phyloP scores from a whole-genome alignment of 371 early-diverging fungal species.

The Nematocida displodere region DNA sequence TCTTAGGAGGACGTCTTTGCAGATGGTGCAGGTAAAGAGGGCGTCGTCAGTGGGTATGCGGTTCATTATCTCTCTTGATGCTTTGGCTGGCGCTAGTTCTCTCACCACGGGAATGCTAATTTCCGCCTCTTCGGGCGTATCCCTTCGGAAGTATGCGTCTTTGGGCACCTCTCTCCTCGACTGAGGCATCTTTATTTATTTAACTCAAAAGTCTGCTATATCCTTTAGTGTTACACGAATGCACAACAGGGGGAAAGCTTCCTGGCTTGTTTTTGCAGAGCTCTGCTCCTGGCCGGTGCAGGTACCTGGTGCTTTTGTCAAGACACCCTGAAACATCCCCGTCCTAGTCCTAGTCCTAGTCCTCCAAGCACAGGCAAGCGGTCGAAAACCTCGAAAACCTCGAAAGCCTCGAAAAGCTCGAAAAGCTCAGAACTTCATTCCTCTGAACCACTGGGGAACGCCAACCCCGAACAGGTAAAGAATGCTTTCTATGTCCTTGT shows the following conservation, averaged over 20 bases:
- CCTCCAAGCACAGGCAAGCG: too few species aligned
- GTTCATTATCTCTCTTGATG: not conserved
- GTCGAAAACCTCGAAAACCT: too few species aligned
- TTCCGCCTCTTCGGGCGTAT: not conserved
- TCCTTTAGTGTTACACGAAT: too few species aligned
- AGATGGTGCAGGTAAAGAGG: slow-evolving; percentile 16
- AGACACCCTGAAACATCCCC: too few species aligned
- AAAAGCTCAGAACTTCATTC: not conserved
- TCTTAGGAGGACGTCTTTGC: slow-evolving; percentile 40
- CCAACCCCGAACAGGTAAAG: slow-evolving; percentile 21
- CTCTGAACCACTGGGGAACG: not conserved
- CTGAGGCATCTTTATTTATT: too few species aligned
- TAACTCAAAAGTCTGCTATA: too few species aligned
- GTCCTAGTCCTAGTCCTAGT: too few species aligned
- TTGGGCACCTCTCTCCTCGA: not conserved
- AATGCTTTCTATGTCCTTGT: not conserved
- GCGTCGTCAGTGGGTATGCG: slow-evolving; percentile 4
- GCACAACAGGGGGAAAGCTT: too few species aligned
- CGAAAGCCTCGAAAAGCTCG: too few species aligned
- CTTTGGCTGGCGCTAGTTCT: not conserved
- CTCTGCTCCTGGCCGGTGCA: too few species aligned
- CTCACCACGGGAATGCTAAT: not conserved
- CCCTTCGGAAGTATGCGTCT: not conserved
- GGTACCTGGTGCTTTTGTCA: too few species aligned
- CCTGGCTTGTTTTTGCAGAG: too few species aligned